A percentile compares a stretch with the other conserved stretches of the same genome.
Evolutionary conservation across 805 yeast species (phyloP).

Genomic region (Kluyveromyces lactis): DNA sequence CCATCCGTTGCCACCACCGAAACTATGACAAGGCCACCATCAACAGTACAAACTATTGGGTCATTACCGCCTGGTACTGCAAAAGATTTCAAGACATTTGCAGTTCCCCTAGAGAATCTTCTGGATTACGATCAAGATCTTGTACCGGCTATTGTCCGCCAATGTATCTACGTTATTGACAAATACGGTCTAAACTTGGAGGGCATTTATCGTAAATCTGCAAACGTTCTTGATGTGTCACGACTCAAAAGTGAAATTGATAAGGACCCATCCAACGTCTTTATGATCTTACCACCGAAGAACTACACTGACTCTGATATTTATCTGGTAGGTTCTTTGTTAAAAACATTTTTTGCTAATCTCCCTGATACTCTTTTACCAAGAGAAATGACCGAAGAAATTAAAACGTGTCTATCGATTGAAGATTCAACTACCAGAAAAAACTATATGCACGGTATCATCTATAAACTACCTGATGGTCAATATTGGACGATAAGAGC

Average conservation of each 20-base stretch:
- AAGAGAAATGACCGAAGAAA: slow-evolving; percentile 19
- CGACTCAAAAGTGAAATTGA: slow-evolving; percentile 67
- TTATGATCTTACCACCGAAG: slow-evolving; percentile 46
- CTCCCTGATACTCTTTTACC: slow-evolving; percentile 55
- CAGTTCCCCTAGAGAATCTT: slow-evolving; percentile 69
- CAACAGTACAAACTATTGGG: slow-evolving; percentile 26
- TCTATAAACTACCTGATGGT: slow-evolving; percentile 88
- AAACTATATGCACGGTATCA: slow-evolving; percentile 74
- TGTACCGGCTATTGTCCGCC: slow-evolving; percentile 84
- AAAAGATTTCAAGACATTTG: slow-evolving; percentile 53
- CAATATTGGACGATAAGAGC: slow-evolving; percentile 87
- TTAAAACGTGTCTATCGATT: slow-evolving; percentile 55
- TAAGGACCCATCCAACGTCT: slow-evolving; percentile 59
- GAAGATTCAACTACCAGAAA: slow-evolving; percentile 53
- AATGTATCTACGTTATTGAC: slow-evolving; percentile 82
- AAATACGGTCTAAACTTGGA: slow-evolving; percentile 75
- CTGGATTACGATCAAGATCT: slow-evolving; percentile 80
- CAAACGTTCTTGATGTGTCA: slow-evolving; percentile 66
- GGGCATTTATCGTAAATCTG: slow-evolving; percentile 84
- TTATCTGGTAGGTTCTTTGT: slow-evolving; percentile 76
- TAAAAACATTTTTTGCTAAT: slow-evolving; percentile 74
- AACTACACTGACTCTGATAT: slow-evolving; percentile 70
- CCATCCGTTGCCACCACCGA: slow-evolving; percentile 17
- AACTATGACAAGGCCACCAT: slow-evolving; percentile 23
- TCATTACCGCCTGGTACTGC: slow-evolving; percentile 32